These are phyloP conservation scores for Naganishia vaughanmartiniae DNA, from an alignment of 768 basidiomycete genomes.

Conservation along the genomic window DNA sequence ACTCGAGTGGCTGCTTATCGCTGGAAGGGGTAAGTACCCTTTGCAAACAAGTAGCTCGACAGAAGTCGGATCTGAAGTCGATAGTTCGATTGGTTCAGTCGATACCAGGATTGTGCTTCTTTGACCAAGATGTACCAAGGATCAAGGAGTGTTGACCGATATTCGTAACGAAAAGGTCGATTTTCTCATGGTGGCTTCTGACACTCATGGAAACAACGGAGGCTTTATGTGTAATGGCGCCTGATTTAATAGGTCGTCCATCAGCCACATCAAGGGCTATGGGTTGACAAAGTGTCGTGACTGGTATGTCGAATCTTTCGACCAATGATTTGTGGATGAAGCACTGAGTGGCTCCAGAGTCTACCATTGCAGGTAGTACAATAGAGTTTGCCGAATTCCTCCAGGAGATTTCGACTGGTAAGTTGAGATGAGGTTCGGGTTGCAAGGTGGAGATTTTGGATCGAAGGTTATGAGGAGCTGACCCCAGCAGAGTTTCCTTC, in stretches of 20 bases:
- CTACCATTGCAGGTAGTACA: background rate
- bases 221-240: slow-evolving; percentile 7
- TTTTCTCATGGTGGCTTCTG: background rate
- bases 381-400: background rate
- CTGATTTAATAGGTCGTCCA: slow-evolving; percentile 1
- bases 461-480: background rate
- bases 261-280: background rate
- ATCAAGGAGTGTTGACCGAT: slow-evolving; percentile 3
- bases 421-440: background rate
- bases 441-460: background rate
- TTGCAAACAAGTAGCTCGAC: background rate
- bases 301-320: background rate
- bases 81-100: slow-evolving; percentile 4
- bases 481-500: slow-evolving; percentile 4
- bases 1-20: background rate
- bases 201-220: slow-evolving; percentile 8
- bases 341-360: slow-evolving; percentile 3
- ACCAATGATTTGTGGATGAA: slow-evolving; percentile 9
- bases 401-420: background rate
- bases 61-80: slow-evolving; percentile 9
- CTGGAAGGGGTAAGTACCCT: background rate
- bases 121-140: slow-evolving; percentile 5
- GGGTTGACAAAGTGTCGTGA: background rate
- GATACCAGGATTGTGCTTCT: slow-evolving; percentile 3
- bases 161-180: background rate